These are phyloP conservation scores for Skeletonema menzelii DNA, from an alignment of 108 stramenopile genomes.

Conservation along the genomic window DNA sequence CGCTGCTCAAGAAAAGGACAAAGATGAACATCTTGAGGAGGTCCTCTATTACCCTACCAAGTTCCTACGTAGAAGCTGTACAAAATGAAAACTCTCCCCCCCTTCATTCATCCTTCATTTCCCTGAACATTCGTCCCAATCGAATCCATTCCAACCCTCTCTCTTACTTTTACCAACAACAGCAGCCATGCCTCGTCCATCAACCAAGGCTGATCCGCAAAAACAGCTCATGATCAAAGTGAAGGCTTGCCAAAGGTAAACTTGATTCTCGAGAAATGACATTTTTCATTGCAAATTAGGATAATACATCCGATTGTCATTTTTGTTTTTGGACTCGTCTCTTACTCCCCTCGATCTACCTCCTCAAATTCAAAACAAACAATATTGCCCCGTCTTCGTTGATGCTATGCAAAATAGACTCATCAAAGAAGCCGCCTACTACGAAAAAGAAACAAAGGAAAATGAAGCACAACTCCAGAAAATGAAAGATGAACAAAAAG, in stretches of 20 bases:
- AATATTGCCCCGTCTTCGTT: neutral
- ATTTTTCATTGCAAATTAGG: neutral
- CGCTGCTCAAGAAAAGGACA: too few relatives aligned
- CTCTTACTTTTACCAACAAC: too few relatives aligned
- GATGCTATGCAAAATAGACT: constrained; percentile 42
- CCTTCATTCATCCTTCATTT: too few relatives aligned
- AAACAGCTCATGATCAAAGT: constrained; percentile 88
- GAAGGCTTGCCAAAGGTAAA: constrained; percentile 81
- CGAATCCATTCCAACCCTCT: too few relatives aligned
- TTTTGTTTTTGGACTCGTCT: neutral
- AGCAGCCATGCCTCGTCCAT: constrained; percentile 36
- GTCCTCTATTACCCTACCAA: too few relatives aligned
- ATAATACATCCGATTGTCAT: neutral
- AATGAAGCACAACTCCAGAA: constrained; percentile 68
- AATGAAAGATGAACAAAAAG: constrained; percentile 68
- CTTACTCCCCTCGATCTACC: neutral
- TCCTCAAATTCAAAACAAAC: too few relatives aligned
- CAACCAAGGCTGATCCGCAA: constrained; percentile 51
- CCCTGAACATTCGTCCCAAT: too few relatives aligned
- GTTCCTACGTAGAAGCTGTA: too few relatives aligned
- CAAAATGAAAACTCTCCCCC: too few relatives aligned
- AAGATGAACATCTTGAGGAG: too few relatives aligned
- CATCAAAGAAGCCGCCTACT: constrained; percentile 72
- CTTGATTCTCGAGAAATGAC: too few relatives aligned
- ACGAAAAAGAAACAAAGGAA: constrained; percentile 68